Base-by-base conservation (phyloP, 441 rosid species). In the Corymbia calophylla region DNA sequence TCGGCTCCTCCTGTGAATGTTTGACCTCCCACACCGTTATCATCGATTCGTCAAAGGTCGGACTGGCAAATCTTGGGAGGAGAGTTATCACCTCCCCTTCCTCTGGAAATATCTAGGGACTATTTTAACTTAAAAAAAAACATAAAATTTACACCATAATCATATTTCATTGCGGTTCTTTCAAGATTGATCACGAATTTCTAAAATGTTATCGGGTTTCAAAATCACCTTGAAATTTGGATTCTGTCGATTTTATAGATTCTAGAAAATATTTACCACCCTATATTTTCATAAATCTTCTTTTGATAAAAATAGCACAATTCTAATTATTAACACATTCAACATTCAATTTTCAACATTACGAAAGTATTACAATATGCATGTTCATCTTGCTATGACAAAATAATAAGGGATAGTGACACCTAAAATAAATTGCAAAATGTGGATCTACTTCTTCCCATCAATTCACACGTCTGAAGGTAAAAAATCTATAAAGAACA, bases 161-260 rank as follows among this genome's bases (percentile, higher is more conserved):
- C 1, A 5, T 10, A 13, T 39, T 39, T 21, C 5, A 0, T 21
- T 12, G 9, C 1, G 4, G 8, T 35, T 8, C 7, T 73, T 10
- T 21, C 4, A 25, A 77, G 6, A 77, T 77, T 21, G 35, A 64
- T n/a, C 16, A 15, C 17, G 32, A 66, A 66, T 66, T 66, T 66
- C 3, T 16, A 1, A 32, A 32, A 35, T 31, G 13, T 68, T 18
- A 18, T 64, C 4, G 6, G 32, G 21, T n/a, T 64, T 16, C 31
- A 15, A n/a, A 64, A 31, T n/a, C 21, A n/a, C 18, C 21, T 21
- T 5, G 0, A n/a, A 16, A 64, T 32, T 68, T 68, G 0, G 21
- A 68, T 18, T 32, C 13, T 27, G 21, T 68, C 0, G 1, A 23
- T 68, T 32, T 18, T 31, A 16, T 66, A 2, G 1, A 31, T 66